These are phyloP conservation scores for Globisporangium megalacanthum DNA, from an alignment of 352 stramenopile genomes.

Conservation along the genomic window DNA sequence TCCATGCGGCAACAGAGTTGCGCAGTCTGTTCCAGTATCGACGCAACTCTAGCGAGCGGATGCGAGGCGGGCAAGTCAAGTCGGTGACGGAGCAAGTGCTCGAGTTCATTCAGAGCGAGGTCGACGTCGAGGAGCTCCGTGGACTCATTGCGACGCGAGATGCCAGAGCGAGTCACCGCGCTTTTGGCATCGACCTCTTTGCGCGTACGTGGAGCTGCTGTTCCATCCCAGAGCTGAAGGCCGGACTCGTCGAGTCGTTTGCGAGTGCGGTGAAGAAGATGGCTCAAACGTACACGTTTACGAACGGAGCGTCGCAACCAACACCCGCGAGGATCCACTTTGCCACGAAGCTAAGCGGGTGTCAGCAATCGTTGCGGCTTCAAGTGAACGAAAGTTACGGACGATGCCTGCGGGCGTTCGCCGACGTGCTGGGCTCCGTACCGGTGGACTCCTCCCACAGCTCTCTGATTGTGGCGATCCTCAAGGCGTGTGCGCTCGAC, in stretches of 20 bases:
- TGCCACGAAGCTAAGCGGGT: slow-evolving; percentile 43
- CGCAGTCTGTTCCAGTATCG: slow-evolving; percentile 68
- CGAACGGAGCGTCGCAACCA: slow-evolving; percentile 8
- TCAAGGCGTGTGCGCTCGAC: slow-evolving; percentile 59
- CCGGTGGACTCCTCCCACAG: slow-evolving; percentile 18
- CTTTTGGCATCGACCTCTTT: slow-evolving; percentile 47
- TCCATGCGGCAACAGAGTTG: slow-evolving; percentile 71
- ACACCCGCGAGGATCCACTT: slow-evolving; percentile 43
- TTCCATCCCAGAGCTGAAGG: slow-evolving; percentile 21
- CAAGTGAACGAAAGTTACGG: slow-evolving; percentile 47
- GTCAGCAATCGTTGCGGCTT: slow-evolving; percentile 35
- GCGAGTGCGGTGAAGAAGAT: slow-evolving; percentile 35
- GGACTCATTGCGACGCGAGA: slow-evolving; percentile 44
- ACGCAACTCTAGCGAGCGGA: slow-evolving; percentile 63
- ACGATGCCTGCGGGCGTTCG: slow-evolving; percentile 26
- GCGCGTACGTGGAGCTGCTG: slow-evolving; percentile 22
- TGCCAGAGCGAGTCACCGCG: slow-evolving; percentile 32
- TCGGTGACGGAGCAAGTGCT: slow-evolving; percentile 79
- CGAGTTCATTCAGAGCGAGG: slow-evolving; percentile 81
- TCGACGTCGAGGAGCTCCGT: slow-evolving; percentile 50
- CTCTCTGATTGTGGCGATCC: slow-evolving; percentile 32
- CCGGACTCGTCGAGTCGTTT: slow-evolving; percentile 48
- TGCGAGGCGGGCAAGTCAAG: slow-evolving; percentile 43
- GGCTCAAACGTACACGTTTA: slow-evolving; percentile 21
- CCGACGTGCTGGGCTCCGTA: slow-evolving; percentile 13